A percentile compares a stretch with the other conserved stretches of the same genome.
Evolutionary conservation across 345 rosid genomes (phyloP).

Genomic region (Lagerstroemia speciosa): DNA sequence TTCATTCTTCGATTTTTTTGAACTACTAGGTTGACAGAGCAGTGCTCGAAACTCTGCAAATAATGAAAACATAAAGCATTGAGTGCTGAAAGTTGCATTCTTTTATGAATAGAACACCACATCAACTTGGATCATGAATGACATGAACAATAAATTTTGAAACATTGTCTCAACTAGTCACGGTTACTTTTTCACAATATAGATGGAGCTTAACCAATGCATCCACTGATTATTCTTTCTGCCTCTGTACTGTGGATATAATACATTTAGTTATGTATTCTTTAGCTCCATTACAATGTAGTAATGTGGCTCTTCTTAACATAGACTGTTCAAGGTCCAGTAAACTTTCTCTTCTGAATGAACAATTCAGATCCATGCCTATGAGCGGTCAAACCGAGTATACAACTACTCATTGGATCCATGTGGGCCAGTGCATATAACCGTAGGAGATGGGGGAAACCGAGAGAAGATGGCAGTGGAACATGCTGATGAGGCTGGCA

Average conservation of each 20-base stretch:
- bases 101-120: neutral
- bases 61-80: neutral
- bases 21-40: neutral
- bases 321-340: neutral
- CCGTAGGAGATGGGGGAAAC: constrained; percentile 75
- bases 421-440: constrained; percentile 69
- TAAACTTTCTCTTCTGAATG: neutral
- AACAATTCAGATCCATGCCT: constrained; percentile 63
- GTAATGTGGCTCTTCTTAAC: neutral
- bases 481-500: constrained; percentile 83
- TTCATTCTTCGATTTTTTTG: neutral
- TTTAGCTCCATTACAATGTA: neutral
- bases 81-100: neutral
- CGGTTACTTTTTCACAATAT: neutral
- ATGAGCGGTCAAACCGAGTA: constrained; percentile 86
- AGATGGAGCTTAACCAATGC: neutral
- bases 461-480: constrained; percentile 50
- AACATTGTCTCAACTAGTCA: neutral
- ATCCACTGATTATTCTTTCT: neutral
- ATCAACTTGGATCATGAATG: neutral
- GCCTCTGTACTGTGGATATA: neutral
- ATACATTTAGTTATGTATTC: neutral
- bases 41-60: neutral
- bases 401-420: constrained; percentile 77
- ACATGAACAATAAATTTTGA: neutral